Percentiles rank a stretch among this genome's conserved stretches.
These are phyloP conservation scores for Ramichloridium luteum DNA, from an alignment of 2,329 filamentous ascomycete genomes.

Conservation along the genomic window DNA sequence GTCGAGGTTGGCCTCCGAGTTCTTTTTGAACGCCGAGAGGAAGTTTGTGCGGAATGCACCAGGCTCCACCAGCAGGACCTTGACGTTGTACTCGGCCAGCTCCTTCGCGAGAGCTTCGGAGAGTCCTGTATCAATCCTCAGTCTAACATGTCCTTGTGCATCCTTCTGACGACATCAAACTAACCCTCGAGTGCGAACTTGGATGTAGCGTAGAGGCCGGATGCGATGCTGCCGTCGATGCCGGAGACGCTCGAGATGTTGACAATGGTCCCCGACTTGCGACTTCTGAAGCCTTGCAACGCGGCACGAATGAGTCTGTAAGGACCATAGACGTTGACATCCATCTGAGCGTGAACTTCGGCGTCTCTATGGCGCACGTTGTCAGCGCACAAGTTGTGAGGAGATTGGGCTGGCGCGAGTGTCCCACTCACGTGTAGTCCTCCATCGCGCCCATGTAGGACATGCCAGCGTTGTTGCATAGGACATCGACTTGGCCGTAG, in stretches of 20 bases:
- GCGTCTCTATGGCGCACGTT: too few species aligned
- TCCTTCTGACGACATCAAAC: too few species aligned
- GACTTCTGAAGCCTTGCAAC: slow-evolving; percentile 11
- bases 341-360: slow-evolving; percentile 13
- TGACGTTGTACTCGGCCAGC: slow-evolving; percentile 26
- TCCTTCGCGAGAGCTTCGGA: slow-evolving; percentile 29
- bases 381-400: neutral
- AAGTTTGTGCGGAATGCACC: slow-evolving; percentile 34
- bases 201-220: slow-evolving; percentile 12
- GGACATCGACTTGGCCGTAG: slow-evolving; percentile 4
- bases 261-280: slow-evolving; percentile 12
- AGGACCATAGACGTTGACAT: slow-evolving; percentile 15
- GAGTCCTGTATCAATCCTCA: too few species aligned
- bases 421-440: slow-evolving; percentile 4
- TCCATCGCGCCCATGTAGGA: slow-evolving; percentile 5
- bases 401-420: too few species aligned
- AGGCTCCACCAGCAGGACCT: slow-evolving; percentile 32
- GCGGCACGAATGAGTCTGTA: slow-evolving; percentile 11
- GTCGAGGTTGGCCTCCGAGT: slow-evolving; percentile 7
- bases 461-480: slow-evolving; percentile 4
- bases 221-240: slow-evolving; percentile 10
- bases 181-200: slow-evolving; percentile 34
- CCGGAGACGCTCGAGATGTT: slow-evolving; percentile 15
- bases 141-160: too few species aligned
- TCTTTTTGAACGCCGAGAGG: slow-evolving; percentile 12